These are phyloP conservation scores for Ceratocystis ficicola DNA, from an alignment of 2,329 filamentous ascomycete genomes.

Conservation along the genomic window DNA sequence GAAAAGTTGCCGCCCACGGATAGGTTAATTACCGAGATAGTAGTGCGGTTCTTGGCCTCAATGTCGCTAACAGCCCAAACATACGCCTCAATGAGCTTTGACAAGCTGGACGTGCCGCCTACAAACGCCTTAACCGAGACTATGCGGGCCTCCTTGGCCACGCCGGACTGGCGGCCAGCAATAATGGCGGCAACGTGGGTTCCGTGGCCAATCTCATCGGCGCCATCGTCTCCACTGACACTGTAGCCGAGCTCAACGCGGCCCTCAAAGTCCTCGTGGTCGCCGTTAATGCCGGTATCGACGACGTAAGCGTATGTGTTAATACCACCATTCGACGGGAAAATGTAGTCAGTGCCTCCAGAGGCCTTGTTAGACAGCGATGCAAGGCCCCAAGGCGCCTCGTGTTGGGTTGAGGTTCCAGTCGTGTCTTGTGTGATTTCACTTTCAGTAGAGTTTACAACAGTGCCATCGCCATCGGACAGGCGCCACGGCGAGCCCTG, in stretches of 20 bases:
- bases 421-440: constrained; percentile 13
- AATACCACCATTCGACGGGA: constrained; percentile 24
- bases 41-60: constrained; percentile 25
- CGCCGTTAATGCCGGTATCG: constrained; percentile 26
- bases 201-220: constrained; percentile 33
- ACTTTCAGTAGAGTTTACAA: constrained; percentile 1
- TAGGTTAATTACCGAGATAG: constrained; percentile 35
- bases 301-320: constrained; percentile 26
- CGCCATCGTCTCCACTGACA: constrained; percentile 26
- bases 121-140: constrained; percentile 38
- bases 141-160: constrained; percentile 35
- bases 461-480: constrained; percentile 12
- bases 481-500: constrained; percentile 16
- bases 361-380: constrained; percentile 28
- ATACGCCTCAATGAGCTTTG: constrained; percentile 28
- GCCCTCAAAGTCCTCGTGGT: constrained; percentile 25
- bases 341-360: constrained; percentile 25
- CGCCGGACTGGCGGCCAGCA: constrained; percentile 25
- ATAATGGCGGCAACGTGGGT: constrained; percentile 30
- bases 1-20: constrained; percentile 29
- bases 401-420: constrained; percentile 48
- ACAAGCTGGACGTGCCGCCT: constrained; percentile 26
- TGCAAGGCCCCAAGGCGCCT: constrained; percentile 29
- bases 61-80: constrained; percentile 32
- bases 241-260: constrained; percentile 25